phyloP scores from a whole-genome alignment of 306 rosid species.

The Leucaena leucocephala region DNA sequence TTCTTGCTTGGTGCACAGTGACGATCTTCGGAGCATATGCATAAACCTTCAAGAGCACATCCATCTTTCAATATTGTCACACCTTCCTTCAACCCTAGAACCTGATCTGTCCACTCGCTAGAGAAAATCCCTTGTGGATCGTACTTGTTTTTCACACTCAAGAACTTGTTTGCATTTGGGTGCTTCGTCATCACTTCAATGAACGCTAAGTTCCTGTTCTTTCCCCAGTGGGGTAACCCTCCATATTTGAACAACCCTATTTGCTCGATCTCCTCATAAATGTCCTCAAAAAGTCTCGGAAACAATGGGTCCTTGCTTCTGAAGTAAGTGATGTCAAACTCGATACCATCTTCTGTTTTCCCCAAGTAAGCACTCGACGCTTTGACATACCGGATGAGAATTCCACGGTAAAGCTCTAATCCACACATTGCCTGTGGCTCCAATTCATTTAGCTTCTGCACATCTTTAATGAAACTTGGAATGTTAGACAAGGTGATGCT shows the following conservation, averaged over 20 bases:
- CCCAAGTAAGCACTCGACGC: slow-evolving; percentile 72
- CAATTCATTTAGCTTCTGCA: slow-evolving; percentile 56
- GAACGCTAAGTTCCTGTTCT: slow-evolving; percentile 45
- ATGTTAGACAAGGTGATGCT: slow-evolving; percentile 47
- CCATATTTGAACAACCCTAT: slow-evolving; percentile 68
- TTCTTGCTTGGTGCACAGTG: no score
- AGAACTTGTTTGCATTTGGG: slow-evolving; percentile 40
- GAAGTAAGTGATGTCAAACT: slow-evolving; percentile 69
- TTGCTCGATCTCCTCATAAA: slow-evolving; percentile 80
- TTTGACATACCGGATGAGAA: slow-evolving; percentile 73
- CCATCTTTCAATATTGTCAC: no score
- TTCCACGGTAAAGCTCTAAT: slow-evolving; percentile 66
- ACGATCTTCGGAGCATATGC: no score
- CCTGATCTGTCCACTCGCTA: no score
- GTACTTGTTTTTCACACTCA: slow-evolving; percentile 46
- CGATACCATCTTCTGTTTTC: slow-evolving; percentile 61
- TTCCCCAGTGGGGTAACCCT: slow-evolving; percentile 64
- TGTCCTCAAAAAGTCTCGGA: slow-evolving; percentile 70
- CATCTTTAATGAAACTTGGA: slow-evolving; percentile 35
- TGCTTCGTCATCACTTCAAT: slow-evolving; percentile 53
- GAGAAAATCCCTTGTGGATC: no score
- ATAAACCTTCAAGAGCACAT: no score
- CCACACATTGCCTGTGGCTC: slow-evolving; percentile 69
- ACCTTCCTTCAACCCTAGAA: no score
- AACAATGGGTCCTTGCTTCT: slow-evolving; percentile 61